phyloP scores from a whole-genome alignment of 352 stramenopile species.

The Phytopythium cucurbitacearum region DNA sequence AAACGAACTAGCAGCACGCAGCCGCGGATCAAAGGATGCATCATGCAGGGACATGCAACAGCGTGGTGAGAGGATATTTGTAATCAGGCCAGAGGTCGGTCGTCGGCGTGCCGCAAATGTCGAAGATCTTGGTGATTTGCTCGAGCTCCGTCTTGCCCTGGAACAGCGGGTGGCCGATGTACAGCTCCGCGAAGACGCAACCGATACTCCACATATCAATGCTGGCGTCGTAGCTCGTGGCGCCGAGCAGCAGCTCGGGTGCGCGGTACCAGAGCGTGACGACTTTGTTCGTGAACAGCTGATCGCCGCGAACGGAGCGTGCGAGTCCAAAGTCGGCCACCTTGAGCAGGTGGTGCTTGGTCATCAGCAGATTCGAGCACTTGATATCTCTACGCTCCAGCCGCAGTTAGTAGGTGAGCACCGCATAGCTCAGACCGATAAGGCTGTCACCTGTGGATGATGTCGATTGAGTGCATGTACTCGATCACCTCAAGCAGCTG shows the following conservation, averaged over 20 bases:
- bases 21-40: no score
- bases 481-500: constrained; percentile 84
- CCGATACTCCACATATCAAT: constrained; percentile 97
- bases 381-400: constrained; percentile 79
- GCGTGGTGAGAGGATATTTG: constrained; percentile 17
- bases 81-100: constrained; percentile 82
- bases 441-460: constrained; percentile 68
- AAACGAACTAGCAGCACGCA: neutral
- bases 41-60: neutral
- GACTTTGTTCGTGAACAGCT: constrained; percentile 94
- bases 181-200: constrained; percentile 84
- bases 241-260: constrained; percentile 92
- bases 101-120: constrained; percentile 82
- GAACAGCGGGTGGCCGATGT: constrained; percentile 83
- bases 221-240: constrained; percentile 90
- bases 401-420: neutral
- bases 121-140: constrained; percentile 88
- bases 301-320: constrained; percentile 79
- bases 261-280: constrained; percentile 95
- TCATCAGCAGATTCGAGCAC: constrained; percentile 88
- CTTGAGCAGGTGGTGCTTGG: constrained; percentile 74
- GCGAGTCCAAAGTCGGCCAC: constrained; percentile 84
- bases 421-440: neutral
- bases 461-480: constrained; percentile 86
- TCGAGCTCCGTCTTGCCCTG: constrained; percentile 86